Base-by-base conservation (phyloP, 768 basidiomycete species). In the Lyophyllum atratum region DNA sequence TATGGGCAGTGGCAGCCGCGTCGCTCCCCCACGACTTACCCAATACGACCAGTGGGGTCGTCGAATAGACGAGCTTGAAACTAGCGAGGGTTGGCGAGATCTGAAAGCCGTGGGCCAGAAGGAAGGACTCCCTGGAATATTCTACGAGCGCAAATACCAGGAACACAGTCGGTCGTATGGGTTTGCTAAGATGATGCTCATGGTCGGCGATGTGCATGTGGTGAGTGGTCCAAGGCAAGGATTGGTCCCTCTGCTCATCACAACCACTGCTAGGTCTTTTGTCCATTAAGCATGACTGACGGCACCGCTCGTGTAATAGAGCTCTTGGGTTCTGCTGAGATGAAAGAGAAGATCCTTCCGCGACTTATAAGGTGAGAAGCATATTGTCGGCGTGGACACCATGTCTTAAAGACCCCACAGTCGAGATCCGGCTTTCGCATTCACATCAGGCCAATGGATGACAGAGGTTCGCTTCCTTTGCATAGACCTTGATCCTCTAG, bases 371-470 rank as follows among this genome's bases (percentile, higher is more conserved):
- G 88, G 89, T 86, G 49, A 4, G 54, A 2, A 24, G 22, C 5
- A 24, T 34, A 1, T 22, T 29, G 11, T 31, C 1, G 29, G 10
- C 19, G 2, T n/a, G 26, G 17, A 12, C 40, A 9, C 11, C 4
- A 26, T n/a, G 28, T 28, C 33, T 49, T 9, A 58, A 50, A 12
- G 31, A 31, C 29, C 21, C 21, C 34, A 4, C 56, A 89, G 89
- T 65, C 86, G 85, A 5, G 81, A 92, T 65, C 83, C 88, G 9
- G 64, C 73, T 1, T 54, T 69, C 28, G 85, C 87, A 0, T 92
- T 85, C 58, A 89, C 86, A 4, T 82, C 89, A 10, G 90, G 90
- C 0, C 90, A 92, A 70, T 92, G 89, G 89, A 90, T 90, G 90
- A 91, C 90, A 3, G 89, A 91, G 73, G 88, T 80, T 56, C 4